phyloP scores from a whole-genome alignment of 2,329 filamentous ascomycete species.

The Fusarium sp. region DNA sequence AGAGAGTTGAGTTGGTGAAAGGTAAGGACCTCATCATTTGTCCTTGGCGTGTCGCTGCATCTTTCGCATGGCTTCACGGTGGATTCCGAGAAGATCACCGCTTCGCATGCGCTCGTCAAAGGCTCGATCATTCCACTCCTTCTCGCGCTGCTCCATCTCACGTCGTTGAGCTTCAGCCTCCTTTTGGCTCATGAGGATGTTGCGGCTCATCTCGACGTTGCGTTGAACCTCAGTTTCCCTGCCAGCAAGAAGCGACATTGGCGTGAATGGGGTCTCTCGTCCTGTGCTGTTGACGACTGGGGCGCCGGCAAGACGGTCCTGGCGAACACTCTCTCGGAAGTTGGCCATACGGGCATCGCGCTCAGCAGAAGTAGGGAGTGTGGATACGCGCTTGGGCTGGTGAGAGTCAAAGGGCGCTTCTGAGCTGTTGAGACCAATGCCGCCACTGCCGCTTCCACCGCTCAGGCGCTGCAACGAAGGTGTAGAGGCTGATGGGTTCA shows the following conservation, averaged over 20 bases:
- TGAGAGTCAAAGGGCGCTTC: conserved; percentile 63
- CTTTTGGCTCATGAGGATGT: conserved; percentile 69
- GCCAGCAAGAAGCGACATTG: conserved; percentile 48
- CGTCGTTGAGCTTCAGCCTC: conserved; percentile 71
- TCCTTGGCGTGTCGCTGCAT: conserved; percentile 72
- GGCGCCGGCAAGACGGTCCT: conserved; percentile 65
- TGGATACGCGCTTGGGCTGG: conserved; percentile 63
- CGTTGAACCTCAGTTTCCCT: conserved; percentile 58
- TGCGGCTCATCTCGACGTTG: conserved; percentile 66
- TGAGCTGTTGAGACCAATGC: conserved; percentile 44
- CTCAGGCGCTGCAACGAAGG: conserved; percentile 38
- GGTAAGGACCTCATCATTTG: conserved; percentile 5
- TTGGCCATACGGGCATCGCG: conserved; percentile 72
- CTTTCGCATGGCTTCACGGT: conserved; percentile 81
- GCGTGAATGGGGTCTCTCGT: conserved; percentile 55
- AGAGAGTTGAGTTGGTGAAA: background rate
- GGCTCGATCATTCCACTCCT: conserved; percentile 69
- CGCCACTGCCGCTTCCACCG: conserved; percentile 45
- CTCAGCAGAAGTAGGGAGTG: conserved; percentile 55
- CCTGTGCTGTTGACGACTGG: conserved; percentile 49
- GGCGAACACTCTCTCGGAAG: conserved; percentile 75
- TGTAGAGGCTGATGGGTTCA: conserved; percentile 48
- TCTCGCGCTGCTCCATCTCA: conserved; percentile 68
- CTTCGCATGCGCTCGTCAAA: conserved; percentile 83
- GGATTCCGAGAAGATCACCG: conserved; percentile 79